These are phyloP conservation scores for Candida glucosophila DNA, from an alignment of 1,139 yeast genomes.

Conservation along the genomic window DNA sequence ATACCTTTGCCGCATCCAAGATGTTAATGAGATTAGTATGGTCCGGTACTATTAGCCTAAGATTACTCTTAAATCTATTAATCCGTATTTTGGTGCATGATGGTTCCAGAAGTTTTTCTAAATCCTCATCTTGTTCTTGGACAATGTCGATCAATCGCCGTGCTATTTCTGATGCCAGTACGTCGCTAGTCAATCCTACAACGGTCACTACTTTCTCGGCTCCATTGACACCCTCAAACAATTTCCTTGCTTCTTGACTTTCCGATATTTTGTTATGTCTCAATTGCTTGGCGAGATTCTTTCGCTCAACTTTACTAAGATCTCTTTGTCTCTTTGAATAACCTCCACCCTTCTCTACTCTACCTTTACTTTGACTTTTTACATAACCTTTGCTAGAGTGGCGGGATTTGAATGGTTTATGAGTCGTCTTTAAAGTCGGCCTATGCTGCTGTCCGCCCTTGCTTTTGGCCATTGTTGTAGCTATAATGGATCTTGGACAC, in stretches of 20 bases:
- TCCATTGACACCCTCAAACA: conserved; percentile 75
- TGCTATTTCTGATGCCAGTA: conserved; percentile 52
- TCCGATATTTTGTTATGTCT: conserved; percentile 63
- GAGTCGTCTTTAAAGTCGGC: conserved; percentile 72
- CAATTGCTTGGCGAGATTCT: conserved; percentile 70
- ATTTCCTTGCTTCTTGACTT: conserved; percentile 40
- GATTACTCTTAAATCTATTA: conserved; percentile 61
- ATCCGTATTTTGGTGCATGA: conserved; percentile 43
- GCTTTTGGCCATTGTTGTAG: conserved; percentile 61
- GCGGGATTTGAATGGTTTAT: conserved; percentile 82
- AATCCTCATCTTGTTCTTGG: conserved; percentile 18
- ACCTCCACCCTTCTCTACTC: conserved; percentile 56
- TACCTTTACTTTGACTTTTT: conserved; percentile 76
- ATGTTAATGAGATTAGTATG: conserved; percentile 57
- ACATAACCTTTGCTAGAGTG: conserved; percentile 88
- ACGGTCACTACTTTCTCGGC: conserved; percentile 79
- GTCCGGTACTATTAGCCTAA: conserved; percentile 73
- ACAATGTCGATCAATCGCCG: conserved; percentile 36
- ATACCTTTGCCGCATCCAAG: conserved; percentile 78
- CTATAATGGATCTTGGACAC: conserved; percentile 51
- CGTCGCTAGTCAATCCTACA: conserved; percentile 69
- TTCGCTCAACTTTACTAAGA: conserved; percentile 63
- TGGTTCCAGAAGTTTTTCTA: conserved; percentile 30
- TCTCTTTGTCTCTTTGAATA: conserved; percentile 34
- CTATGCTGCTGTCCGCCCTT: conserved; percentile 69